Conservation (phyloP, 495 filamentous ascomycete species). For the Penicillium waksmanii region DNA sequence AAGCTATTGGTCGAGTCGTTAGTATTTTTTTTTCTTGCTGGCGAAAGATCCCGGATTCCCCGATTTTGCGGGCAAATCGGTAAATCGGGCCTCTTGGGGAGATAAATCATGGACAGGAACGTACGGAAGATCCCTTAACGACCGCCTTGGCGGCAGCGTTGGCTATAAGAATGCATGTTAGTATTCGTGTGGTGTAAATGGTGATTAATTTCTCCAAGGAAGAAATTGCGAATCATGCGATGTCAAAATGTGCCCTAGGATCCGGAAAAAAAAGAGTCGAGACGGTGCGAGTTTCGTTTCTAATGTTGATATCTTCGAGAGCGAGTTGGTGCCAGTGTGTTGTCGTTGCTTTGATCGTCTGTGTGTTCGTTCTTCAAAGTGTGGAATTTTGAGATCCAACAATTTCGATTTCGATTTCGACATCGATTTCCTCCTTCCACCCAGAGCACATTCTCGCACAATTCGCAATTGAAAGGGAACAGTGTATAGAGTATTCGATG, state of each 20-base stretch:
- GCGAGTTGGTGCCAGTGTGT: background rate
- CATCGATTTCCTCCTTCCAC: conserved; percentile 7
- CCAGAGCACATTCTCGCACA: conserved; percentile 16
- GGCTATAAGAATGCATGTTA: conserved; percentile 62
- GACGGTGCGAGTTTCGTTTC: background rate
- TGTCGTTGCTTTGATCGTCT: background rate
- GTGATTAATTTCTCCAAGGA: background rate
- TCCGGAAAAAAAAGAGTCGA: background rate
- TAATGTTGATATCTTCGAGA: background rate
- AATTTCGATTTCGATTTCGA: conserved; percentile 6
- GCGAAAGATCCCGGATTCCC: background rate
- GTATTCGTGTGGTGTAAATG: conserved; percentile 6
- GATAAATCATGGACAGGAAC: conserved; percentile 21
- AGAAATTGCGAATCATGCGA: conserved; percentile 19
- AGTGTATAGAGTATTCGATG: conserved; percentile 8
- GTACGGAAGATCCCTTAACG: conserved; percentile 77
- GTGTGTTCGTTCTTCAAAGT: conserved; percentile 8
- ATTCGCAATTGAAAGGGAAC: conserved; percentile 11
- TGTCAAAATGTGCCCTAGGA: conserved; percentile 10
- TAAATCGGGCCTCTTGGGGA: too few species aligned
- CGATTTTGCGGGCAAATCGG: conserved; percentile 17
- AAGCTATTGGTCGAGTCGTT: conserved; percentile 23
- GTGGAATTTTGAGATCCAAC: conserved; percentile 18
- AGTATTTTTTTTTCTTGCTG: conserved; percentile 10
- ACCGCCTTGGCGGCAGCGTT: conserved; percentile 91